Evolutionary conservation across 768 basidiomycete species (phyloP), one percentile per base, ranked within the genome.

Genomic region (Amanita phalloides): DNA sequence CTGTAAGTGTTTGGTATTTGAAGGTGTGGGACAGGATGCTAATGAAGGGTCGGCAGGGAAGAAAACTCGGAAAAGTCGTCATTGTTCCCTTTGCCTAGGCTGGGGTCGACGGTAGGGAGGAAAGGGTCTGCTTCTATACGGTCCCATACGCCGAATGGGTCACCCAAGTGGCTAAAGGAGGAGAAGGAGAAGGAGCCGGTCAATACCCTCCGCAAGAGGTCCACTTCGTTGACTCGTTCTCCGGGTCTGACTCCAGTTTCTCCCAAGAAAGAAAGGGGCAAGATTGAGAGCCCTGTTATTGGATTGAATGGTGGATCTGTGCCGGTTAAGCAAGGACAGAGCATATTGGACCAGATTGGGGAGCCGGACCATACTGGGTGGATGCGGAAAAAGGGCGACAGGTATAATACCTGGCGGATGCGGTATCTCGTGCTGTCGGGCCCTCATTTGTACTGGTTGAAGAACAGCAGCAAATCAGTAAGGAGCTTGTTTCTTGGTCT

Each of bases 381-480:
- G 85, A 85, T 99, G 86, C 78, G 88, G 62, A 99, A 98, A 78
- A 90, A 84, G 71, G 90, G 90, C 1, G 96, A 96, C 44, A 73
- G 84, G 56, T 97, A 96, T 65, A 93, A 90, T 59, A 73, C 77
- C 17, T 99, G 96, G 96, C 97, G 96, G 70, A 61, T 74, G 55
- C 72, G 95, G 42, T 99, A 88, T 70, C 90, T 95, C 60, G 80
- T 96, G 30, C 78, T 98, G 63, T 94, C 96, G 67, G 96, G 94
- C 0, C 77, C 84, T 0, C 86, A 97, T 68, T 60, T 99, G 38
- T 99, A 98, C 64, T 88, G 83, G 60, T 64, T 99, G 65, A 81
- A 79, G 67, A 86, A 81, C 58, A 82, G 85, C 60, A 86, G 71
- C 61, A 79, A 77, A 58, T 57, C 77, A 45, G 76, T 77, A 54